Conservation (phyloP, 2,329 filamentous ascomycete species). For the Coniella lustricola region DNA sequence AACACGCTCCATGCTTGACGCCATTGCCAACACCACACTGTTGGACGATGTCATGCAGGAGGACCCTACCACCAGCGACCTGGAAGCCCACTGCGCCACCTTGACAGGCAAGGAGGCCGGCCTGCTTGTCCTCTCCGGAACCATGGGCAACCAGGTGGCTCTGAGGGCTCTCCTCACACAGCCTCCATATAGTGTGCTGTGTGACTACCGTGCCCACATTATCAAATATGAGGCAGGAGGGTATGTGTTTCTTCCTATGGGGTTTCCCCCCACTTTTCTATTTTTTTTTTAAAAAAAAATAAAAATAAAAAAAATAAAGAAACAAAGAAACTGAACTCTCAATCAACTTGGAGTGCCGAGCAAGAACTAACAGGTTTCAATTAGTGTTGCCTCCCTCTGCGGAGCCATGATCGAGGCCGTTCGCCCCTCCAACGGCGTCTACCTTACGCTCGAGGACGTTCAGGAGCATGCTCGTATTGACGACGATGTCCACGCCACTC, state of each 20-base stretch:
- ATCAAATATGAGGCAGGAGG: constrained; percentile 59
- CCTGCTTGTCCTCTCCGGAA: constrained; percentile 79
- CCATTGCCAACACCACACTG: constrained; percentile 67
- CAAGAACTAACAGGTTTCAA: background rate
- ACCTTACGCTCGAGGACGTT: constrained; percentile 74
- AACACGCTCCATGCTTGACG: constrained; percentile 72
- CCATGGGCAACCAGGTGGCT: constrained; percentile 89
- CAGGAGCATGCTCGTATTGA: constrained; percentile 55
- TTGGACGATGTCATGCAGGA: constrained; percentile 80
- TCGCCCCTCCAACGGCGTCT: constrained; percentile 60
- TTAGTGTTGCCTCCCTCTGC: constrained; percentile 61
- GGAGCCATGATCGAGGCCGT: constrained; percentile 65
- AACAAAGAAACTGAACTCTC: background rate
- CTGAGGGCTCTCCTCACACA: constrained; percentile 70
- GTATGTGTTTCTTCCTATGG: constrained; percentile 25
- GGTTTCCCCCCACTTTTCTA: too few species aligned
- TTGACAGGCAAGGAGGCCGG: constrained; percentile 70
- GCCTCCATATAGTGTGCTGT: constrained; percentile 74
- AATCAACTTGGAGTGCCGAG: too few species aligned
- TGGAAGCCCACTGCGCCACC: constrained; percentile 67
- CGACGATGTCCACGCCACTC: constrained; percentile 69
- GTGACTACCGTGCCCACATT: constrained; percentile 74
- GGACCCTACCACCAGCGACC: constrained; percentile 67
- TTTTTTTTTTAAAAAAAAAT: too few species aligned
- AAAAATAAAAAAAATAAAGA: background rate